Conservation (phyloP, 805 yeast genomes). For the Sugiyamaella floridensis region DNA sequence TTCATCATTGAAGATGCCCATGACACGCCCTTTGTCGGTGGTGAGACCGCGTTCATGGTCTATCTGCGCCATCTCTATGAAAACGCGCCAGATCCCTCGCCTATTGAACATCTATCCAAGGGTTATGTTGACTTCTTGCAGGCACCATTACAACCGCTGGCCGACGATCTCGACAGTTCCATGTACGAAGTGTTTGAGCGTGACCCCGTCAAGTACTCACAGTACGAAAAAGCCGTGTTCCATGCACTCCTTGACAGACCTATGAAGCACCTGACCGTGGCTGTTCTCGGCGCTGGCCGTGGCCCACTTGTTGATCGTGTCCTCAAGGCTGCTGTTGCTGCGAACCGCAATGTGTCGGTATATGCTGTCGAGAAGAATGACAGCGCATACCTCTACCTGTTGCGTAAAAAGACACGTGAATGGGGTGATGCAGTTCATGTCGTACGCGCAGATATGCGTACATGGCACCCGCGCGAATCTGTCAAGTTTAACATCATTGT, state of each 20-base stretch:
- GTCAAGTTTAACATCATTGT: slow-evolving; percentile 51
- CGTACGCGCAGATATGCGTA: slow-evolving; percentile 52
- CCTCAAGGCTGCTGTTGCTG: slow-evolving; percentile 35
- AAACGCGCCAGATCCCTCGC: slow-evolving; percentile 22
- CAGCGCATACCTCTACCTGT: slow-evolving; percentile 46
- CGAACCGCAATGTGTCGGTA: slow-evolving; percentile 27
- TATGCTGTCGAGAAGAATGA: slow-evolving; percentile 69
- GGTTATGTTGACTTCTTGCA: slow-evolving; percentile 41
- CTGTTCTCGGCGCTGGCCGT: slow-evolving; percentile 81
- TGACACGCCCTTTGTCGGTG: slow-evolving; percentile 18
- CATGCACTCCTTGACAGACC: slow-evolving; percentile 40
- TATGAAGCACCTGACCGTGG: slow-evolving; percentile 31
- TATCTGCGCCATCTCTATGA: slow-evolving; percentile 22
- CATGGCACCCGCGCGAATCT: slow-evolving; percentile 31
- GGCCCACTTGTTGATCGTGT: slow-evolving; percentile 69
- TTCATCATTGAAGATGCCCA: slow-evolving; percentile 40
- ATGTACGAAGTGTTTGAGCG: slow-evolving; percentile 66
- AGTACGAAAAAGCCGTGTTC: slow-evolving; percentile 58
- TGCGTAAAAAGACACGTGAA: slow-evolving; percentile 39
- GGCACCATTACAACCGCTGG: slow-evolving; percentile 69
- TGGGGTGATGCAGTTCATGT: slow-evolving; percentile 52
- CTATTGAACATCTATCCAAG: slow-evolving; percentile 30
- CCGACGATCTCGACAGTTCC: slow-evolving; percentile 46
- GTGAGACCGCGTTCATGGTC: slow-evolving; percentile 18
- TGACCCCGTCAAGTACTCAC: slow-evolving; percentile 61